phyloP scores from a whole-genome alignment of 768 basidiomycete species.

The Pulveroboletus sp. region DNA sequence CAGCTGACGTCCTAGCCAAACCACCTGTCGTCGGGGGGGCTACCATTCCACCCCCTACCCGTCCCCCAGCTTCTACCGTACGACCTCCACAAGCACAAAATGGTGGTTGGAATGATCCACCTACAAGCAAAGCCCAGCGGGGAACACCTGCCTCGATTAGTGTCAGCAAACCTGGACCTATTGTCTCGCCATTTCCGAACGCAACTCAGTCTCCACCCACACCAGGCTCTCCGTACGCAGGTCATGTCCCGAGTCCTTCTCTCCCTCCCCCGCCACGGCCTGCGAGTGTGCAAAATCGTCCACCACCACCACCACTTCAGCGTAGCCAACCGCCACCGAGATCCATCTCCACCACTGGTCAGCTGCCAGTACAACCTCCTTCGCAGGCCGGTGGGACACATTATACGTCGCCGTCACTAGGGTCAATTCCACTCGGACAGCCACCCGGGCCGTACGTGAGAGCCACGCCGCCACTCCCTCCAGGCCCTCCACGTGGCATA shows the following conservation, averaged over 20 bases:
- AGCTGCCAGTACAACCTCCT: constrained; percentile 38
- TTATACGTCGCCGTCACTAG: constrained; percentile 27
- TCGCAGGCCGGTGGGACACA: constrained; percentile 32
- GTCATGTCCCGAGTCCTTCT: constrained; percentile 32
- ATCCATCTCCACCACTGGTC: constrained; percentile 24
- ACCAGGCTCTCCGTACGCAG: constrained; percentile 43
- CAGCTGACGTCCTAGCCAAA: constrained; percentile 31
- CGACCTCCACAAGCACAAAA: constrained; percentile 64
- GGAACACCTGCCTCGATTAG: constrained; percentile 49
- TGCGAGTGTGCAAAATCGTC: constrained; percentile 35
- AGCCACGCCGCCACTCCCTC: constrained; percentile 39
- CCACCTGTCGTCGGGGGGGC: constrained; percentile 39
- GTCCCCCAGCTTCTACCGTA: constrained; percentile 39
- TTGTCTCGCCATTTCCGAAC: constrained; percentile 87
- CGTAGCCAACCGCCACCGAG: constrained; percentile 34
- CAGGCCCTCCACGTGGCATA: constrained; percentile 24
- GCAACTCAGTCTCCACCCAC: constrained; percentile 43
- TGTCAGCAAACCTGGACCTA: constrained; percentile 59
- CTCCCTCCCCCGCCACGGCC: constrained; percentile 54
- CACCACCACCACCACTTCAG: constrained; percentile 40
- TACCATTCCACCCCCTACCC: constrained; percentile 38
- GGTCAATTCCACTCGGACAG: constrained; percentile 26
- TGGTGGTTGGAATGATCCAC: constrained; percentile 92
- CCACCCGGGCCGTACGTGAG: constrained; percentile 34
- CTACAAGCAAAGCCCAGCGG: constrained; percentile 38